Evolutionary conservation across 345 rosid species (phyloP).

Genomic region (Linum usitatissimum): DNA sequence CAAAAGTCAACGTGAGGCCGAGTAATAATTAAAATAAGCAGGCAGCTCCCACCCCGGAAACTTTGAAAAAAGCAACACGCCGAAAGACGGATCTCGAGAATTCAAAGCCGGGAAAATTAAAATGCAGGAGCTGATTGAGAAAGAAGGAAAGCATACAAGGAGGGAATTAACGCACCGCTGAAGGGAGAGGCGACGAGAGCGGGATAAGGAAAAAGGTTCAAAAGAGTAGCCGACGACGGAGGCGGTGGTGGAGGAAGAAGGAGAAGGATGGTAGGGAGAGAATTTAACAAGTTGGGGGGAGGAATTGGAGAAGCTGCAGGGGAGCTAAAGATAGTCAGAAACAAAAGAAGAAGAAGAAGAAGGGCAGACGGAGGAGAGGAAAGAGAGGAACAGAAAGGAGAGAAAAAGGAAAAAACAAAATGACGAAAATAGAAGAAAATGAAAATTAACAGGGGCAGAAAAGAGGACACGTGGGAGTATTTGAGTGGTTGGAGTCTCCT

Average conservation of each 20-base stretch:
- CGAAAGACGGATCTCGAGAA: background rate
- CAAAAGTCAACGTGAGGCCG: background rate
- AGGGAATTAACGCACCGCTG: background rate
- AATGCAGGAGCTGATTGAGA: background rate
- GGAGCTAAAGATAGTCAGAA: background rate
- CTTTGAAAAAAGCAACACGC: background rate
- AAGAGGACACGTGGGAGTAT: background rate
- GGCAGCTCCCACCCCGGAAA: background rate
- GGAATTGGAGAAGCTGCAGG: background rate
- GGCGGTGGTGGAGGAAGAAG: conserved; percentile 1
- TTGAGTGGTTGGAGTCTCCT: background rate
- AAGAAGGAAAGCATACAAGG: background rate
- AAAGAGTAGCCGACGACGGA: background rate
- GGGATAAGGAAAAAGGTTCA: background rate
- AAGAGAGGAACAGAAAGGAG: background rate
- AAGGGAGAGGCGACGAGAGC: background rate
- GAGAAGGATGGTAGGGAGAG: background rate
- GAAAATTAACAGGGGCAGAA: background rate
- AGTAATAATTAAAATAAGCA: background rate
- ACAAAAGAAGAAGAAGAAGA: background rate
- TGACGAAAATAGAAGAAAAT: background rate
- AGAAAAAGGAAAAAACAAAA: background rate
- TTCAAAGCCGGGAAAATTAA: background rate
- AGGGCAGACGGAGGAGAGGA: background rate
- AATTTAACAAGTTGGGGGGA: background rate